These are phyloP conservation scores for Pyrenophora tritici-repentis DNA, from an alignment of 2,329 filamentous ascomycete species.

Conservation along the genomic window DNA sequence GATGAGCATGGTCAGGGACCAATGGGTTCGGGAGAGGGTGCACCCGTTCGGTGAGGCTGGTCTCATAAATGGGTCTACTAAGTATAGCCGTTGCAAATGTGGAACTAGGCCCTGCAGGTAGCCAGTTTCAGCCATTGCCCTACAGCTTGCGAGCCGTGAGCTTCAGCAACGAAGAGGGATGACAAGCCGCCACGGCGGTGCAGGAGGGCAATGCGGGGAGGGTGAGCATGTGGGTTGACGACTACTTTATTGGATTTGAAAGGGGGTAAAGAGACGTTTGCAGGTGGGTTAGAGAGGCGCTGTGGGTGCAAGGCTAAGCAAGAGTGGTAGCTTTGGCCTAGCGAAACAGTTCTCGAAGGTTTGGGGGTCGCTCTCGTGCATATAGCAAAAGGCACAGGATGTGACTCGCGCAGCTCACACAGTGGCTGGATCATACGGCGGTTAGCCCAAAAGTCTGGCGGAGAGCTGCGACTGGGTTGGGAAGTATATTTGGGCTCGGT, in stretches of 20 bases:
- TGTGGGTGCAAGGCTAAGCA: conserved; percentile 5
- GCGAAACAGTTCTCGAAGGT: conserved; percentile 18
- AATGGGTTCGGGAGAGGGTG: conserved; percentile 32
- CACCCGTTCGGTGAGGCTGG: conserved; percentile 31
- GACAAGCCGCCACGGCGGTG: conserved; percentile 6
- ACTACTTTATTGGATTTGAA: neutral
- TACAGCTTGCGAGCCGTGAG: conserved; percentile 28
- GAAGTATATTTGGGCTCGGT: conserved; percentile 16
- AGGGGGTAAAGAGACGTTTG: too few relatives aligned
- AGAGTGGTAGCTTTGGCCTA: conserved; percentile 4
- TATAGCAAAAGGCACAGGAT: conserved; percentile 34
- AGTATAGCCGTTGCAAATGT: conserved; percentile 44
- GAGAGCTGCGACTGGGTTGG: conserved; percentile 4
- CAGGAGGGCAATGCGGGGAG: neutral
- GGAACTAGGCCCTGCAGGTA: conserved; percentile 41
- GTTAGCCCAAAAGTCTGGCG: conserved; percentile 23
- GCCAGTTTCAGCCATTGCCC: conserved; percentile 41
- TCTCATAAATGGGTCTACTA: conserved; percentile 34
- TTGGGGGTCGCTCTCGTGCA: conserved; percentile 19
- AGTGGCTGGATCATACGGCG: conserved; percentile 32
- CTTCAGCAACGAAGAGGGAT: conserved; percentile 1
- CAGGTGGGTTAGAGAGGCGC: too few relatives aligned
- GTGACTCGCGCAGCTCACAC: conserved; percentile 30
- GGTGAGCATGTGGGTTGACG: neutral
- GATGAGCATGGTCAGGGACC: conserved; percentile 16